Conservation (phyloP, 768 basidiomycete species). For the Coprinellus micaceus region DNA sequence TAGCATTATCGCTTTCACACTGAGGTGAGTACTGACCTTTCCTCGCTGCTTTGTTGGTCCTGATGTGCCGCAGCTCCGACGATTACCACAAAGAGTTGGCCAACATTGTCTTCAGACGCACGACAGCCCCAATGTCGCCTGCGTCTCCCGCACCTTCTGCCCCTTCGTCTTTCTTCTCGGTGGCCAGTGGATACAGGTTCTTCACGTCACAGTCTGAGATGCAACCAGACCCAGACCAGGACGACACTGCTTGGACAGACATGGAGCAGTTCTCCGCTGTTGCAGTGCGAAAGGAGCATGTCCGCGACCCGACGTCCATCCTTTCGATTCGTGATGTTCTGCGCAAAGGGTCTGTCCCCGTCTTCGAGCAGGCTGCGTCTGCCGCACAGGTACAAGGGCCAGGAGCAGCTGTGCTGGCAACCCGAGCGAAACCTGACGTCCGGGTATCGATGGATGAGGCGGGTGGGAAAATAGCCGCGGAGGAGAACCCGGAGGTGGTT, state of each 20-base stretch:
- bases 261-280: slow-evolving; percentile 58
- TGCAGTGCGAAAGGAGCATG: slow-evolving; percentile 60
- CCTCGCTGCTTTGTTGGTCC: slow-evolving; percentile 3
- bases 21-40: slow-evolving; percentile 44
- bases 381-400: slow-evolving; percentile 4
- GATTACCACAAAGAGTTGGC: slow-evolving; percentile 55
- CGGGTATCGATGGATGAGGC: slow-evolving; percentile 48
- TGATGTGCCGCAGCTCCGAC: slow-evolving; percentile 38
- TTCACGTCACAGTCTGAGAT: slow-evolving; percentile 38
- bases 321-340: slow-evolving; percentile 61
- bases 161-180: slow-evolving; percentile 47
- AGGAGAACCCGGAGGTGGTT: slow-evolving; percentile 31
- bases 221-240: slow-evolving; percentile 58
- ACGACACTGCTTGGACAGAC: slow-evolving; percentile 55
- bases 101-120: slow-evolving; percentile 32
- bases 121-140: slow-evolving; percentile 20
- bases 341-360: slow-evolving; percentile 43
- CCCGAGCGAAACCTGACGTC: slow-evolving; percentile 56
- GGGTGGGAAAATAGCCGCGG: slow-evolving; percentile 41
- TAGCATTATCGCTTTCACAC: slow-evolving; percentile 73
- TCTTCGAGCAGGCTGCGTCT: slow-evolving; percentile 20
- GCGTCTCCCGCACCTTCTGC: slow-evolving; percentile 20
- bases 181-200: slow-evolving; percentile 45
- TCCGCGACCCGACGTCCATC: slow-evolving; percentile 54
- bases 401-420: slow-evolving; percentile 12